A percentile compares a stretch with the other conserved stretches of the same genome.
Conservation (phyloP, 352 stramenopile species). For the Plasmopara halstedii region DNA sequence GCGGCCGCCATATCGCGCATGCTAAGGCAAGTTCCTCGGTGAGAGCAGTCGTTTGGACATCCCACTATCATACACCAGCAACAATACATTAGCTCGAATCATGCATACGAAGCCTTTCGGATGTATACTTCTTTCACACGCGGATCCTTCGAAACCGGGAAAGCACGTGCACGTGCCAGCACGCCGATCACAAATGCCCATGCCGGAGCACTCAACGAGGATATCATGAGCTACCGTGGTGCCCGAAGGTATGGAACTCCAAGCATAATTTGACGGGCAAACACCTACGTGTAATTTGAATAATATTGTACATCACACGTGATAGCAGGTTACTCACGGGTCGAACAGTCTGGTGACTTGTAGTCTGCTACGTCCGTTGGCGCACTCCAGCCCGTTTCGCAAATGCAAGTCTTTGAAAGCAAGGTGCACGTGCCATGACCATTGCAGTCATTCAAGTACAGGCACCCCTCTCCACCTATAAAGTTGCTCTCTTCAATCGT, state of each 20-base stretch:
- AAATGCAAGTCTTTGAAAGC: constrained; percentile 56
- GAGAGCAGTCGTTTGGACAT: constrained; percentile 66
- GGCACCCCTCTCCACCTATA: constrained; percentile 53
- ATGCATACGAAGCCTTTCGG: not conserved
- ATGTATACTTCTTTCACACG: constrained; percentile 68
- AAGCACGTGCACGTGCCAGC: constrained; percentile 78
- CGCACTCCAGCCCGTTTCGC: constrained; percentile 46
- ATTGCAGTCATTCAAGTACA: constrained; percentile 76
- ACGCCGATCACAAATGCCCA: constrained; percentile 73
- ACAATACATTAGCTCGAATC: not conserved
- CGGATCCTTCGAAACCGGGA: constrained; percentile 62
- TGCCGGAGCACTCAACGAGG: constrained; percentile 82
- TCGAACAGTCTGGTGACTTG: constrained; percentile 72
- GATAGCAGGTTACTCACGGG: constrained; percentile 25
- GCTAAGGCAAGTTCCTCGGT: constrained; percentile 65
- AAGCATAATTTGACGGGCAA: constrained; percentile 45
- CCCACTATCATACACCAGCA: constrained; percentile 22
- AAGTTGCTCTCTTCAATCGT: constrained; percentile 48
- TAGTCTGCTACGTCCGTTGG: constrained; percentile 65
- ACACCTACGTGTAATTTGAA: constrained; percentile 24
- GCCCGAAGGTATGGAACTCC: constrained; percentile 39
- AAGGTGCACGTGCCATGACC: constrained; percentile 72
- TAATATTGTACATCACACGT: not conserved
- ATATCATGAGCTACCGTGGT: constrained; percentile 30
- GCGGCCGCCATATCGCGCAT: constrained; percentile 74